Percentiles rank a stretch among this genome's conserved stretches.
phyloP scores from a whole-genome alignment of 1,139 yeast genomes.

The Kodamaea derodonti region DNA sequence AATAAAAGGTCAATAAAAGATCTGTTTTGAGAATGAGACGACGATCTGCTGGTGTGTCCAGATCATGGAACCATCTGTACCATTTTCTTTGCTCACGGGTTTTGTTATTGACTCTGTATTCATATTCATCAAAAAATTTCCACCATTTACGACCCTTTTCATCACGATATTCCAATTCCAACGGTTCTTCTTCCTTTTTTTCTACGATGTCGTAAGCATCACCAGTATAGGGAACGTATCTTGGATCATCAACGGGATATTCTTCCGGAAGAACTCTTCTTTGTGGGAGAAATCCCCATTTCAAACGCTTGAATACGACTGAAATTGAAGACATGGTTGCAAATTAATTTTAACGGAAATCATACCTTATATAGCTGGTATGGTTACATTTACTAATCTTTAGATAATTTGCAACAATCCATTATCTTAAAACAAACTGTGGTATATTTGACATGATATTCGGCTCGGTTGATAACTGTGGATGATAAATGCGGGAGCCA shows the following conservation, averaged over 20 bases:
- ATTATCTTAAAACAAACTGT: too few relatives aligned
- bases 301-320: slow-evolving; percentile 28
- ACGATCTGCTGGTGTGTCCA: slow-evolving; percentile 53
- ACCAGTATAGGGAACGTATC: background rate
- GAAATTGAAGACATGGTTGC: too few relatives aligned
- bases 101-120: slow-evolving; percentile 44
- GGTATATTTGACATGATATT: too few relatives aligned
- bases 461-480: too few relatives aligned
- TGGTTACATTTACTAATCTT: too few relatives aligned
- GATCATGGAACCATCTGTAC: slow-evolving; percentile 63
- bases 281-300: slow-evolving; percentile 49
- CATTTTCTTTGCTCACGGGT: slow-evolving; percentile 43
- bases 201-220: slow-evolving; percentile 7
- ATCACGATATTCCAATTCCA: slow-evolving; percentile 48
- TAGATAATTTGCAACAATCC: too few relatives aligned
- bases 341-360: too few relatives aligned
- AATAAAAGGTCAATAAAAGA: slow-evolving; percentile 52
- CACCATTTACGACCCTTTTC: slow-evolving; percentile 63
- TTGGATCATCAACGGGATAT: background rate
- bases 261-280: slow-evolving; percentile 44
- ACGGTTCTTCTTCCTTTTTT: slow-evolving; percentile 2
- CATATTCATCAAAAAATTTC: slow-evolving; percentile 60
- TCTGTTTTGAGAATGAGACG: slow-evolving; percentile 60
- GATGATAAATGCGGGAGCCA: too few relatives aligned
- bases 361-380: too few relatives aligned